Evolutionary conservation across 2,329 filamentous ascomycete species (phyloP).

Genomic region (Lasiodiplodia hormozganensis): DNA sequence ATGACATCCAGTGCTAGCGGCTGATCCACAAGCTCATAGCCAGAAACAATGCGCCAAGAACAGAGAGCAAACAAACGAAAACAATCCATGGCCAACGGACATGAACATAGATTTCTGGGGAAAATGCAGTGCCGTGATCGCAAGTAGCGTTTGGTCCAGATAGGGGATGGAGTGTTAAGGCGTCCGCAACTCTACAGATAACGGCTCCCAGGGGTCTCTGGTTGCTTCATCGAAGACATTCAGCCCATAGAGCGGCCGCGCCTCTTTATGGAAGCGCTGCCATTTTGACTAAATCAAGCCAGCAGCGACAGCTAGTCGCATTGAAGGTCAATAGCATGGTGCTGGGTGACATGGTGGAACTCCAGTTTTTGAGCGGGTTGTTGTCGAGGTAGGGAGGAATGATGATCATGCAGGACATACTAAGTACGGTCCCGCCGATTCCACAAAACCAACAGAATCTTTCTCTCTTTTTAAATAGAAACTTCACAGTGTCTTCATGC

Average conservation of each 20-base stretch:
- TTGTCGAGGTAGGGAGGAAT: not conserved
- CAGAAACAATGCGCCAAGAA: slow-evolving; percentile 1
- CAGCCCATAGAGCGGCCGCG: not conserved
- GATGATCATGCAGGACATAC: not conserved
- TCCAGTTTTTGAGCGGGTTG: too few relatives aligned
- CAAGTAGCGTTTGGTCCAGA: not conserved
- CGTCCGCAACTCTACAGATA: not conserved
- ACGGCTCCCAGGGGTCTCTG: not conserved
- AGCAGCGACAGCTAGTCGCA: not conserved
- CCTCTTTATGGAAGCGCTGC: not conserved
- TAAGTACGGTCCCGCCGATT: not conserved
- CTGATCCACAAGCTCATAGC: not conserved
- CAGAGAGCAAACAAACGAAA: not conserved
- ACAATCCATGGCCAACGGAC: slow-evolving; percentile 12
- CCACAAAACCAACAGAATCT: not conserved
- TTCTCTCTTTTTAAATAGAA: too few relatives aligned
- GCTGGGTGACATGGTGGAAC: not conserved
- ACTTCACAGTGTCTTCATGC: too few relatives aligned
- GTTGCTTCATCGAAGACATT: not conserved
- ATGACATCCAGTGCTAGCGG: not conserved
- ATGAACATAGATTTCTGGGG: not conserved
- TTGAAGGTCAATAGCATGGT: not conserved
- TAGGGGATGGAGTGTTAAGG: not conserved
- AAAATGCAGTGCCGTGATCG: not conserved
- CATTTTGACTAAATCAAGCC: not conserved